phyloP scores from a whole-genome alignment of 1,284 basidiomycete species.

The Rhizoctonia solani region DNA sequence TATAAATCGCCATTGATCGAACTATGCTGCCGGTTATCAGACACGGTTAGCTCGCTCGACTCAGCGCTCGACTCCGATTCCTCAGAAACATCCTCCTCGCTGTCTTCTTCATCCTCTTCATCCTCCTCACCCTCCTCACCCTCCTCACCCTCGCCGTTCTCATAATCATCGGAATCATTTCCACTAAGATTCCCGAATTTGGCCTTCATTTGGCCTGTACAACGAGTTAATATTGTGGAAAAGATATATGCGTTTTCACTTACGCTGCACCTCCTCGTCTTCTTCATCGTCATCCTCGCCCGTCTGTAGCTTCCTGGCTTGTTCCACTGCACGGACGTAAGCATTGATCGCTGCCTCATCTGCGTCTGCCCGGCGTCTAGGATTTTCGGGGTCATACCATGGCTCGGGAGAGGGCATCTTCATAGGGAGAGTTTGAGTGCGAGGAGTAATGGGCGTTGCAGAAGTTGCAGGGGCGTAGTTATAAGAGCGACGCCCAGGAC shows the following conservation, averaged over 20 bases:
- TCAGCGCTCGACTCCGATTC: too few species aligned
- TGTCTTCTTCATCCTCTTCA: not conserved
- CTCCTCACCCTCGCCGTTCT: not conserved
- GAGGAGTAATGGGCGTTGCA: slow-evolving; percentile 2
- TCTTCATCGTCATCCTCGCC: slow-evolving; percentile 20
- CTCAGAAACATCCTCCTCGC: too few species aligned
- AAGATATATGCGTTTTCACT: not conserved
- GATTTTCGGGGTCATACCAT: not conserved
- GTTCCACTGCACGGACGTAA: slow-evolving; percentile 16
- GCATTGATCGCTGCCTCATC: slow-evolving; percentile 23
- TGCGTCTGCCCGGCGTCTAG: not conserved
- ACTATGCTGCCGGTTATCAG: too few species aligned
- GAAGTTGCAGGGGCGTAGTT: slow-evolving; percentile 11
- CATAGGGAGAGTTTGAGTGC: slow-evolving; percentile 7
- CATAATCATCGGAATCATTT: not conserved
- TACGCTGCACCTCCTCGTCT: slow-evolving; percentile 25
- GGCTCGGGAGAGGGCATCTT: slow-evolving; percentile 18
- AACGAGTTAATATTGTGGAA: not conserved
- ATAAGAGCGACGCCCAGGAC: not conserved
- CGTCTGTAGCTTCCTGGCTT: slow-evolving; percentile 12
- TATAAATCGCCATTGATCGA: too few species aligned
- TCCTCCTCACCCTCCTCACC: too few species aligned
- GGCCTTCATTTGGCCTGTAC: not conserved
- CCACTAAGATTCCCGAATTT: slow-evolving; percentile 24
- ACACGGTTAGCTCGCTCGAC: slow-evolving; percentile 1